Evolutionary conservation across 495 filamentous ascomycete species (phyloP).

Genomic region (Aspergillus conjunctus): DNA sequence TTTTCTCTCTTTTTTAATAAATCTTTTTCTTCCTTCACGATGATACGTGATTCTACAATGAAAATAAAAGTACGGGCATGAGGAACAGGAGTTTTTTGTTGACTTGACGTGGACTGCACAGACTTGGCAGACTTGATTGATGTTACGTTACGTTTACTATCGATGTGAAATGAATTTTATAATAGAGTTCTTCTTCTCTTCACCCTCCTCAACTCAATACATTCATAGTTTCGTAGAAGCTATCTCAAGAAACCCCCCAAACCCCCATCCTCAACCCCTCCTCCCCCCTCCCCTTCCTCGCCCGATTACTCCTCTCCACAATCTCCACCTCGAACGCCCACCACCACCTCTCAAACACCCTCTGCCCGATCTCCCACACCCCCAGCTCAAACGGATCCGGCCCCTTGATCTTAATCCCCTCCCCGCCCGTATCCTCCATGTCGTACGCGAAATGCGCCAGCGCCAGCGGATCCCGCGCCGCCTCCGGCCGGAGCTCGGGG

Average conservation of each 20-base stretch:
- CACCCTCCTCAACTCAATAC: too few relatives aligned
- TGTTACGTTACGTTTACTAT: conserved; percentile 5
- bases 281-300: conserved; percentile 32
- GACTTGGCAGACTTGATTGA: conserved; percentile 12
- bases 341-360: conserved; percentile 54
- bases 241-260: background rate
- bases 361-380: conserved; percentile 51
- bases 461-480: conserved; percentile 38
- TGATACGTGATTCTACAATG: conserved; percentile 33
- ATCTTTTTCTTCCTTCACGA: conserved; percentile 32
- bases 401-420: conserved; percentile 43
- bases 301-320: conserved; percentile 44
- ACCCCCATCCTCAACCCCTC: background rate
- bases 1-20: conserved; percentile 16
- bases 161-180: conserved; percentile 13
- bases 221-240: too few relatives aligned
- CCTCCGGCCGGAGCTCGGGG: conserved; percentile 36
- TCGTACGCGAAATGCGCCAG: conserved; percentile 47
- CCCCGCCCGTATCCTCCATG: conserved; percentile 47
- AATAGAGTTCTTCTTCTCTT: background rate
- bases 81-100: conserved; percentile 35
- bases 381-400: conserved; percentile 38
- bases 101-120: conserved; percentile 14
- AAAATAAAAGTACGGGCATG: conserved; percentile 42
- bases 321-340: conserved; percentile 49